phyloP scores from a whole-genome alignment of 2,329 filamentous ascomycete genomes.

The Aspergillus bombycis region DNA sequence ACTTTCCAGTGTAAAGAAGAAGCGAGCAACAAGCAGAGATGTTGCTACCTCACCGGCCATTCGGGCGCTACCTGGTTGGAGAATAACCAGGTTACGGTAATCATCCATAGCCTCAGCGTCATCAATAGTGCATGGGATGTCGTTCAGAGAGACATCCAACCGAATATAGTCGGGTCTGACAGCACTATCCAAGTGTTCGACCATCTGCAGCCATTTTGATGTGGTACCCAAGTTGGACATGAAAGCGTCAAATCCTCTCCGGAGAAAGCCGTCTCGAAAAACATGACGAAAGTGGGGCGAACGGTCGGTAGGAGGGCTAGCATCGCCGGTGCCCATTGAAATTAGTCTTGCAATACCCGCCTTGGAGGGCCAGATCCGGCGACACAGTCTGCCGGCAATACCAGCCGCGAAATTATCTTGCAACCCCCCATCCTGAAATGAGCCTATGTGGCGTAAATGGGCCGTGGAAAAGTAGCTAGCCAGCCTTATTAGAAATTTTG shows the following conservation, averaged over 20 bases:
- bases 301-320: background rate
- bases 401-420: constrained; percentile 20
- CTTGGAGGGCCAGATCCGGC: constrained; percentile 22
- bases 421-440: constrained; percentile 20
- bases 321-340: constrained; percentile 21
- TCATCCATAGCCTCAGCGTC: constrained; percentile 21
- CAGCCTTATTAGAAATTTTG: background rate
- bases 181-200: constrained; percentile 9
- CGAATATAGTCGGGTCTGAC: constrained; percentile 15
- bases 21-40: constrained; percentile 14
- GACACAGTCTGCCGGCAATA: constrained; percentile 15
- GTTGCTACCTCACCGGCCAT: constrained; percentile 8
- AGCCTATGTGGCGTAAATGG: constrained; percentile 15
- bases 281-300: constrained; percentile 26
- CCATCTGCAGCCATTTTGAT: constrained; percentile 19
- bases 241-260: constrained; percentile 21
- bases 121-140: constrained; percentile 18
- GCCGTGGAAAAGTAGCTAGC: constrained; percentile 21
- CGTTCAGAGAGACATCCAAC: constrained; percentile 17
- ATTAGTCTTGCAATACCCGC: constrained; percentile 17
- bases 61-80: constrained; percentile 12
- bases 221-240: constrained; percentile 27
- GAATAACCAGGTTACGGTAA: constrained; percentile 22
- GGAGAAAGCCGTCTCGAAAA: constrained; percentile 26
- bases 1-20: constrained; percentile 15